These are phyloP conservation scores for Sequoiadendron giganteum DNA, from an alignment of 75 land plant genomes.

Conservation along the genomic window DNA sequence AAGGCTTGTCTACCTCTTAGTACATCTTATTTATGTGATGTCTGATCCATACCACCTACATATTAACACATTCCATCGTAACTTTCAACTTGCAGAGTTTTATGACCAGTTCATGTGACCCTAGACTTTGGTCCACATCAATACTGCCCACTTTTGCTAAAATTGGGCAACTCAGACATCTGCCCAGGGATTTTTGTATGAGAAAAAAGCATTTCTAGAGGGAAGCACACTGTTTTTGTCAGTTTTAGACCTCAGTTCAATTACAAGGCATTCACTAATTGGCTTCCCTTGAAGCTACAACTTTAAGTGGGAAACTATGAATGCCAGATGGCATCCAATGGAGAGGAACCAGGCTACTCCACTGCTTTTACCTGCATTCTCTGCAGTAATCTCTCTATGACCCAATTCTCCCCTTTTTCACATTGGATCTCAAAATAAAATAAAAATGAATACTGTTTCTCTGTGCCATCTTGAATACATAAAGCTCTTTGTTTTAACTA, in stretches of 20 bases:
- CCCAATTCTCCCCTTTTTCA: background rate
- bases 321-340: background rate
- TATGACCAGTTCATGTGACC: background rate
- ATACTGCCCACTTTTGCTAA: background rate
- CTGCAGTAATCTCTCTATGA: background rate
- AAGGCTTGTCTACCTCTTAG: too few relatives aligned
- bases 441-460: background rate
- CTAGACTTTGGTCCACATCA: background rate
- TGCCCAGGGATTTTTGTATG: background rate
- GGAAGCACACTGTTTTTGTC: background rate
- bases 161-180: background rate
- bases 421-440: background rate
- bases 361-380: background rate
- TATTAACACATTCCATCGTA: background rate
- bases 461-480: background rate
- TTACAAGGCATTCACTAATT: background rate
- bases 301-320: background rate
- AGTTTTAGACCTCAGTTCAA: background rate
- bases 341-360: background rate
- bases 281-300: background rate
- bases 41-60: too few relatives aligned
- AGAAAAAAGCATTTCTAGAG: background rate
- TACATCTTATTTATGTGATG: too few relatives aligned
- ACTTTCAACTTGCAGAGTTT: background rate
- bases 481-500: background rate